A percentile compares a stretch with the other conserved stretches of the same genome.
These are phyloP conservation scores for Trapa incisa DNA, from an alignment of 345 rosid genomes.

Conservation along the genomic window DNA sequence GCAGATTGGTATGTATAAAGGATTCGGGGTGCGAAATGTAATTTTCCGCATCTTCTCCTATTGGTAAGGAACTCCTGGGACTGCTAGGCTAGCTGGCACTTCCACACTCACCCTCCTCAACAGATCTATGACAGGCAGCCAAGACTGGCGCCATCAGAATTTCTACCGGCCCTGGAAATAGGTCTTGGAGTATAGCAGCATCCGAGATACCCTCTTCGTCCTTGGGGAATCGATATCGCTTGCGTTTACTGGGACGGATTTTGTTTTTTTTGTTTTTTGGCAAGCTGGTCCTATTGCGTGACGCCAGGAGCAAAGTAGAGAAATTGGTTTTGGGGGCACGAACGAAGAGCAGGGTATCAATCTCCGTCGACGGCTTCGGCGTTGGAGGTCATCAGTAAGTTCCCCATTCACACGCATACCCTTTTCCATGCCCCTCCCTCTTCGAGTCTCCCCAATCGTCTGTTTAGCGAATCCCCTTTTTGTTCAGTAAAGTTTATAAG, in stretches of 20 bases:
- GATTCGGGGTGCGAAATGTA: not conserved
- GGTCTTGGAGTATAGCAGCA: not conserved
- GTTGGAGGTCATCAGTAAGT: not conserved
- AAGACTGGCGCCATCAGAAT: not conserved
- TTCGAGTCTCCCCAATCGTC: not conserved
- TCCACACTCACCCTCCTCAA: not conserved
- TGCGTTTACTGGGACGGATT: not conserved
- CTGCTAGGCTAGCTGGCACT: not conserved
- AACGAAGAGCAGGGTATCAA: not conserved
- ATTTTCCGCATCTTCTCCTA: not conserved
- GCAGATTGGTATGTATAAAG: not conserved
- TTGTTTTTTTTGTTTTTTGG: not conserved
- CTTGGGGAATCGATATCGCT: not conserved
- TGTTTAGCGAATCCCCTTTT: not conserved
- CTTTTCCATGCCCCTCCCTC: not conserved
- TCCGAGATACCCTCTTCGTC: not conserved
- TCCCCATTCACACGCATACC: not conserved
- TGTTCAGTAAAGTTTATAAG: not conserved
- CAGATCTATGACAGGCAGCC: not conserved
- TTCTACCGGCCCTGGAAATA: not conserved
- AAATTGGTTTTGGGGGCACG: not conserved
- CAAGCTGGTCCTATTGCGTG: not conserved
- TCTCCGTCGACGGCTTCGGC: not conserved
- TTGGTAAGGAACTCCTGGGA: not conserved
- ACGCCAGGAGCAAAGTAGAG: not conserved